Base-by-base conservation (phyloP, 1,284 basidiomycete species). In the Anthracocystis panici-leucophaei region DNA sequence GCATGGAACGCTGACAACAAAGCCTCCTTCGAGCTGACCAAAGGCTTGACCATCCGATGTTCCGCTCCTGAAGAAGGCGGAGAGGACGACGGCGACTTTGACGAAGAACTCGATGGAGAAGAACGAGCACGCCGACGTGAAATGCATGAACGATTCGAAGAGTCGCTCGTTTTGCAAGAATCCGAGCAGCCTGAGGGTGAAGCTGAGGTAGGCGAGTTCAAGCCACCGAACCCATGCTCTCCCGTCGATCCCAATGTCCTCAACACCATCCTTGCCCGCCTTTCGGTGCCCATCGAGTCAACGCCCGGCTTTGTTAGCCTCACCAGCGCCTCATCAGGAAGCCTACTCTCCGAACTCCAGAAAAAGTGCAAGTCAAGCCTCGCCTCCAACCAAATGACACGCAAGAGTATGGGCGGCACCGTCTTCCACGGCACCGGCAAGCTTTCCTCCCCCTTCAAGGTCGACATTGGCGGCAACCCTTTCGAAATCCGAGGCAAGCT, bases 141-240 rank as follows among this genome's bases (percentile, higher is more conserved):
- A 41, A 21, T 65, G 62, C 61, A 70, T 31, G 67, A 70, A 38
- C 67, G 67, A 4, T 70, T 70, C 45, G 61, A 64, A 23, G 57
- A 66, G 16, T 69, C 72, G 42, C 62, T 75, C 25, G 50, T 59
- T 35, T 63, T 75, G 25, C 51, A 69, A 6, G 65, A 75, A 11
- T 46, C 53, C 5, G 35, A 52, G 23, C 51, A 63, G 11, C 23
- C 44, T 14, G 51, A 46, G 0, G 41, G 8, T 20, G 52, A 41
- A 44, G 45, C 12, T 7, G 41, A 42, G 12, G 56, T 31, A 3
- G 57, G 20, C 18, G 40, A 41, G 9, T 56, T 75, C 31, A n/a
- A 29, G 3, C 56, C 91, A 21, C 88, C 91, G 3, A 95, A 97
- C 82, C 95, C 94, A 2, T 96, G 94, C 87, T 92, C 94, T 85